Conservation (phyloP, 2,329 filamentous ascomycete species). For the Monilinia fructigena region DNA sequence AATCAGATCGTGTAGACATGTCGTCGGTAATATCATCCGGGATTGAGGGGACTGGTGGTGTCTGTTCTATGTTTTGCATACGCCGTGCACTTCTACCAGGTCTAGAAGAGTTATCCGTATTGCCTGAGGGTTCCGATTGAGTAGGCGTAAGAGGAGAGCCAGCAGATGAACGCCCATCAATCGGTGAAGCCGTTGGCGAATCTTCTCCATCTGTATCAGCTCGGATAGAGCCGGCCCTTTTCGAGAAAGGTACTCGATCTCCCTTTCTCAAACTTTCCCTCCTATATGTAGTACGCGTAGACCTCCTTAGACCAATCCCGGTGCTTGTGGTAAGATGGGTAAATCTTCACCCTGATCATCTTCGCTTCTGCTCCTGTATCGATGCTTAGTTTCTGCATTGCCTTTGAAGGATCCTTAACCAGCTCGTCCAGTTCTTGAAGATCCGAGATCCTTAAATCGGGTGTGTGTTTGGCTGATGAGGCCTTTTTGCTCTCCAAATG, state of each 20-base stretch:
- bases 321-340: constrained; percentile 77
- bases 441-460: constrained; percentile 61
- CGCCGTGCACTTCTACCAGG: constrained; percentile 44
- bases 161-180: constrained; percentile 44
- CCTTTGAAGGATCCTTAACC: constrained; percentile 73
- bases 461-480: constrained; percentile 47
- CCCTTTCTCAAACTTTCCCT: constrained; percentile 81
- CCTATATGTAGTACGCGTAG: constrained; percentile 87
- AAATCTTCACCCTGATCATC: constrained; percentile 61
- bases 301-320: constrained; percentile 78
- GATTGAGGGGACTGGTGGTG: constrained; percentile 21
- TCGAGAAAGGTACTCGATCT: constrained; percentile 72
- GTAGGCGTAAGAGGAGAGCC: constrained; percentile 53
- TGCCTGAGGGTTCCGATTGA: constrained; percentile 65
- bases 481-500: constrained; percentile 73
- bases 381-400: constrained; percentile 65
- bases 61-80: constrained; percentile 32
- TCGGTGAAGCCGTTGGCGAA: constrained; percentile 48
- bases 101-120: constrained; percentile 61
- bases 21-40: constrained; percentile 26
- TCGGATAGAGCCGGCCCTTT: constrained; percentile 60
- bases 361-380: constrained; percentile 35
- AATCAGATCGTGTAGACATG: constrained; percentile 26
- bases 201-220: constrained; percentile 60
- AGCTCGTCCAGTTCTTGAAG: constrained; percentile 72